Evolutionary conservation across 768 basidiomycete genomes (phyloP), one percentile per base, ranked within the genome.

Genomic region (Harrya chromipes): DNA sequence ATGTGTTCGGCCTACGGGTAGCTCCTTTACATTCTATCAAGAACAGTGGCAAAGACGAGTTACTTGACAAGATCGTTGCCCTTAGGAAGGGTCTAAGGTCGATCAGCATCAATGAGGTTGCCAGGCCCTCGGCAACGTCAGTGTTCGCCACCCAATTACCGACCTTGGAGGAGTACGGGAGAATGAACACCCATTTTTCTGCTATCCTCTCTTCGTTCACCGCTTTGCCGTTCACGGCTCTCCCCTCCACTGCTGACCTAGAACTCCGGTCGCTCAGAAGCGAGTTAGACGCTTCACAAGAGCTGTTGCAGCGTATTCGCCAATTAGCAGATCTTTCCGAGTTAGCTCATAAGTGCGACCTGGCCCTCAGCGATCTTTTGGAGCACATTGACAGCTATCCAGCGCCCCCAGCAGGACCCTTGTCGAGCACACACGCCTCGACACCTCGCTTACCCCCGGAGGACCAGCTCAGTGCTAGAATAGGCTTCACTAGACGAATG

Each of bases 361-460:
- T 74, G n/a, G 80, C 83, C 19, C 73, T 93, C 38, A 94, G 91
- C 58, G 89, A 93, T 64, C 73, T 94, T 5, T 71, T 94, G 40
- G 88, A 92, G 59, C 88, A 92, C 59, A 75, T 92, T 46, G 91
- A 94, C 63, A 90, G 86, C 58, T 92, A 83, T 61, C 90, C 91
- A 9, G 76, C 80, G 3, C 64, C 72, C 27, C 84, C 84, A 5
- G 63, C 72, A 23, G 74, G 77, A 5, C 67, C 76, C 3, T 62
- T 84, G 27, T 73, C 80, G 4, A 82, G 82, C 20, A 67, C 73
- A 14, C 81, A 81, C 54, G 52, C 69, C 49, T 71, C 73, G 29
- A 65, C 71, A 12, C 53, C 63, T 7, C 63, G 69, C 20, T 56
- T 75, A 4, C 68, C 80, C 8, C 83, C 90, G 0, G 82, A 86